A percentile compares a stretch with the other conserved stretches of the same genome.
Conservation (phyloP, 2,329 filamentous ascomycete species). For the Diatrype stigma region DNA sequence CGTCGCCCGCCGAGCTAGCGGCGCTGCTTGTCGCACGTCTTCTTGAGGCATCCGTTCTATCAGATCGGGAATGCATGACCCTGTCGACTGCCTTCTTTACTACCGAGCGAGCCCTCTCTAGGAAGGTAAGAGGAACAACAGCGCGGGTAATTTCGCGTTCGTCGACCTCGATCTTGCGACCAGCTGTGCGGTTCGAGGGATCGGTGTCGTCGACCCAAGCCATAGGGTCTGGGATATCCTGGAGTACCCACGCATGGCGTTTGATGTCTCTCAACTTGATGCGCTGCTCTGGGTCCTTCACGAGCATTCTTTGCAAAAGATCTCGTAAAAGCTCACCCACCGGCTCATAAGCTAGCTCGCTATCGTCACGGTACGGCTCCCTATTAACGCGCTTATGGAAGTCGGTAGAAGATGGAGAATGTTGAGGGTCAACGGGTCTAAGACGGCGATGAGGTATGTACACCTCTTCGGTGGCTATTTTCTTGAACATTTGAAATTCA, state of each 20-base stretch:
- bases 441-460: constrained; percentile 81
- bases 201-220: constrained; percentile 95
- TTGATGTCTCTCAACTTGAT: constrained; percentile 92
- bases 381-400: constrained; percentile 55
- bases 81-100: constrained; percentile 65
- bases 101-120: constrained; percentile 78
- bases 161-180: constrained; percentile 86
- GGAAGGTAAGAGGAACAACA: constrained; percentile 81
- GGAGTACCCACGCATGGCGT: constrained; percentile 84
- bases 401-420: constrained; percentile 50
- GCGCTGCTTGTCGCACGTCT: constrained; percentile 58
- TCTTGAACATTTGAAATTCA: constrained; percentile 85
- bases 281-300: constrained; percentile 82
- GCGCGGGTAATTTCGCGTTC: constrained; percentile 85
- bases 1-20: constrained; percentile 60
- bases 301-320: constrained; percentile 72
- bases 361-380: constrained; percentile 68
- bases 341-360: constrained; percentile 79
- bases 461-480: constrained; percentile 88
- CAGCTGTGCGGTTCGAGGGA: constrained; percentile 70
- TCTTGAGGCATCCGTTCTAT: constrained; percentile 54
- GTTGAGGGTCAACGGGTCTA: constrained; percentile 65
- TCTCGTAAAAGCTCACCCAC: constrained; percentile 78
- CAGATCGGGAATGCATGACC: constrained; percentile 57
- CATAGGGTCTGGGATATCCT: constrained; percentile 68